Evolutionary conservation across 2,329 filamentous ascomycete genomes (phyloP).

Genomic region (Coleophoma cylindrospora): DNA sequence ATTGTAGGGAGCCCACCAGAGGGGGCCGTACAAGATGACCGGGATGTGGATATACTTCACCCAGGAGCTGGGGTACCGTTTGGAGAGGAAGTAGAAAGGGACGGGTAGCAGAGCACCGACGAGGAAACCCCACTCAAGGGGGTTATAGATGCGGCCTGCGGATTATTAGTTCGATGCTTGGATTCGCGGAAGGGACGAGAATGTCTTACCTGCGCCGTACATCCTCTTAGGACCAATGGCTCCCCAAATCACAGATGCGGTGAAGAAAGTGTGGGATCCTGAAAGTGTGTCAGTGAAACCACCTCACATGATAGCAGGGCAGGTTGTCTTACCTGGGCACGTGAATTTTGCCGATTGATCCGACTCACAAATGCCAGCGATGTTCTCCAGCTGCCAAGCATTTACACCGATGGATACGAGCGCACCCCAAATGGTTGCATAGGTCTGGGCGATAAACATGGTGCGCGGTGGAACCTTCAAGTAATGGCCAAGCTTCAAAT

Average conservation of each 20-base stretch:
- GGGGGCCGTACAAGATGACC: background rate
- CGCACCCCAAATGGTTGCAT: conserved; percentile 41
- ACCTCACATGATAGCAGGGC: background rate
- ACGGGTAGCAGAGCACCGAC: conserved; percentile 48
- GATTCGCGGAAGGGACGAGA: too few species aligned
- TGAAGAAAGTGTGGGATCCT: conserved; percentile 56
- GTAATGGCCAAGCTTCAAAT: conserved; percentile 59
- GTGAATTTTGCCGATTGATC: conserved; percentile 53
- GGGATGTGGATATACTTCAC: conserved; percentile 49
- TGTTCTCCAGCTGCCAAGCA: conserved; percentile 40
- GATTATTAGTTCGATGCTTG: too few species aligned
- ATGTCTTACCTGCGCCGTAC: conserved; percentile 46
- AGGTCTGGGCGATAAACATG: conserved; percentile 43
- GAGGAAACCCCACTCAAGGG: conserved; percentile 46
- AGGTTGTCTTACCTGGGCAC: conserved; percentile 36
- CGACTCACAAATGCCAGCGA: conserved; percentile 35
- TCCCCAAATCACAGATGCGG: conserved; percentile 62
- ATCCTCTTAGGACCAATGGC: conserved; percentile 59
- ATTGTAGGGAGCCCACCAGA: conserved; percentile 26
- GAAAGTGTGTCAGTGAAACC: background rate
- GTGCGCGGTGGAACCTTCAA: conserved; percentile 57
- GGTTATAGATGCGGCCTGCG: conserved; percentile 47
- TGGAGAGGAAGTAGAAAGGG: conserved; percentile 46
- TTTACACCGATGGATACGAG: conserved; percentile 44
- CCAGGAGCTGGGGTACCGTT: conserved; percentile 52